phyloP scores from a whole-genome alignment of 306 rosid genomes.

The Cicer yamashitae region DNA sequence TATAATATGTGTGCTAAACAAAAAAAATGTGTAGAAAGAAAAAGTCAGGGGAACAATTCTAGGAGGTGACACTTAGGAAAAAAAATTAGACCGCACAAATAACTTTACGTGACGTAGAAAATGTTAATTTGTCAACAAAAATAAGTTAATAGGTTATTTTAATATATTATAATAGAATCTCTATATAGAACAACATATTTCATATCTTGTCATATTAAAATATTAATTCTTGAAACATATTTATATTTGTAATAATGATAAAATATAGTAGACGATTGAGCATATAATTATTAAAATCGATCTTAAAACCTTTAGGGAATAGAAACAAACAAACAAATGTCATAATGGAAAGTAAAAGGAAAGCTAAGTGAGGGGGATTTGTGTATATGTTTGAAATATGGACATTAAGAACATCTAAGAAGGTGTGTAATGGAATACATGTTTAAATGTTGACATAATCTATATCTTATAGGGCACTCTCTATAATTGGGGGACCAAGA shows the following conservation, averaged over 20 bases:
- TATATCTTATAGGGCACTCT: slow-evolving; percentile 12
- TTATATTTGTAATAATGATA: background rate
- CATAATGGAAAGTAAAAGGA: background rate
- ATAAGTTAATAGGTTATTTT: no score
- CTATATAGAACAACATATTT: no score
- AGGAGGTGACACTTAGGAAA: no score
- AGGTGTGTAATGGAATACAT: background rate
- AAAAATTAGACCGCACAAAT: no score
- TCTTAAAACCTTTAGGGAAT: background rate
- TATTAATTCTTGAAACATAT: background rate
- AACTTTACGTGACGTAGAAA: no score
- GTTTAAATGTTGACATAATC: background rate
- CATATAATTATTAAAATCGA: background rate
- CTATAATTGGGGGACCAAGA: slow-evolving; percentile 66
- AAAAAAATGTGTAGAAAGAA: no score
- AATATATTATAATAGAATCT: no score
- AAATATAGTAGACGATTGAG: background rate
- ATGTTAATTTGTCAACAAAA: no score
- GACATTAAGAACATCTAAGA: slow-evolving; percentile 38
- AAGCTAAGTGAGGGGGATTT: background rate
- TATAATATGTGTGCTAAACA: no score
- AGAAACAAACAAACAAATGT: slow-evolving; percentile 29
- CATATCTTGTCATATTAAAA: no score
- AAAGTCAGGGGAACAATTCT: no score
- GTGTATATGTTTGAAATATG: slow-evolving; percentile 22